Conservation (phyloP, 352 stramenopile species). For the Vaucheria bursata region DNA sequence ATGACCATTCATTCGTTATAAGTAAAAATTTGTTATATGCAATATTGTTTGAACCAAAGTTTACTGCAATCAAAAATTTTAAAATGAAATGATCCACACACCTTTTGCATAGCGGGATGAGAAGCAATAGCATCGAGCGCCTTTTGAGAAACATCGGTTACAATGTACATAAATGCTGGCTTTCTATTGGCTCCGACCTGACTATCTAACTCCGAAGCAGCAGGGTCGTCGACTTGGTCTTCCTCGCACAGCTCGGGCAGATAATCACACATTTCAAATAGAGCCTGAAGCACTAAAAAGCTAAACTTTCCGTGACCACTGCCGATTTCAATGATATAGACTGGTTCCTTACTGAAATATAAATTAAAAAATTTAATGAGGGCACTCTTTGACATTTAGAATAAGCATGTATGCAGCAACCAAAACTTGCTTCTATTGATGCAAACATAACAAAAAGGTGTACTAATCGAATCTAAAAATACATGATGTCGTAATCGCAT, state of each 20-base stretch:
- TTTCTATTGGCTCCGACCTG: not conserved
- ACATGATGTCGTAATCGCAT: too few species aligned
- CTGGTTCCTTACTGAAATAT: not conserved
- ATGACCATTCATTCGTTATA: too few species aligned
- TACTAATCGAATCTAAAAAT: too few species aligned
- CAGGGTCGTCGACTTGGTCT: not conserved
- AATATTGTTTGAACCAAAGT: too few species aligned
- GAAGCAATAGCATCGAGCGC: conserved; percentile 29
- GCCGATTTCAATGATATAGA: conserved; percentile 17
- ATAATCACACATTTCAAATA: conserved; percentile 41
- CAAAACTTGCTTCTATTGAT: too few species aligned
- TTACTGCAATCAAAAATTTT: not conserved
- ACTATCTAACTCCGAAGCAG: not conserved
- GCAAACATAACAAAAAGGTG: too few species aligned
- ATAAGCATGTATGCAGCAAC: too few species aligned
- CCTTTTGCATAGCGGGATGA: conserved; percentile 36
- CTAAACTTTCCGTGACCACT: conserved; percentile 40
- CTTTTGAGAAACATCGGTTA: not conserved
- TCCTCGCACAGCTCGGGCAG: conserved; percentile 11
- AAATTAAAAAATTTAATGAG: too few species aligned
- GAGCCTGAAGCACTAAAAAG: conserved; percentile 35
- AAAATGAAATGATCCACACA: not conserved
- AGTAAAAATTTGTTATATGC: too few species aligned
- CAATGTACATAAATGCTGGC: not conserved
- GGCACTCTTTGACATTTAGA: too few species aligned